phyloP scores from a whole-genome alignment of 495 filamentous ascomycete species.

The Endocarpon pusillum region DNA sequence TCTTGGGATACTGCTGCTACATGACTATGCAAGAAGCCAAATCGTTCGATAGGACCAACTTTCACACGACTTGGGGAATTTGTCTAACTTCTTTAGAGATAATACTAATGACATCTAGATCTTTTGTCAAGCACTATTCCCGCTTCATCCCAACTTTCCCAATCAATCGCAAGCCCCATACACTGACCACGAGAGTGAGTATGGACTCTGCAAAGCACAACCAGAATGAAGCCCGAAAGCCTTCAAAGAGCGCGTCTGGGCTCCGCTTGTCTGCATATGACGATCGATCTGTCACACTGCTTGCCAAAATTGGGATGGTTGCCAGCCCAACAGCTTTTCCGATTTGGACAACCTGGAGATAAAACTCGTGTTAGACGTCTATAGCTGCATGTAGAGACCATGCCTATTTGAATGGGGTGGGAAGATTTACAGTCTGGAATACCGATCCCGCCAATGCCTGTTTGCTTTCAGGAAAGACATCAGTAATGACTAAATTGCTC shows the following conservation, averaged over 20 bases:
- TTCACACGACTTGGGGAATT: no score
- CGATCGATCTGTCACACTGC: constrained; percentile 16
- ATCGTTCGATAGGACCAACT: no score
- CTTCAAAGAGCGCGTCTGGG: constrained; percentile 24
- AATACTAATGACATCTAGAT: no score
- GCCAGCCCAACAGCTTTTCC: constrained; percentile 37
- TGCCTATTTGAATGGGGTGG: no score
- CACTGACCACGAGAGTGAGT: constrained; percentile 5
- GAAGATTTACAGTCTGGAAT: no score
- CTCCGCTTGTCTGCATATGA: neutral
- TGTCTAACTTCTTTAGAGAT: no score
- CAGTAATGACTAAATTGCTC: constrained; percentile 33
- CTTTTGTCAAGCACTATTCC: no score
- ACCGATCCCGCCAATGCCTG: constrained; percentile 37
- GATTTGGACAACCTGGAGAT: constrained; percentile 33
- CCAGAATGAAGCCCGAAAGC: constrained; percentile 38
- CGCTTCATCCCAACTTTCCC: constrained; percentile 32
- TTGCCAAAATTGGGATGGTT: constrained; percentile 30
- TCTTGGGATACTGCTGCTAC: no score
- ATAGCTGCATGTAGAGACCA: no score
- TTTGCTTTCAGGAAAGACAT: constrained; percentile 11
- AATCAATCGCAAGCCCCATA: constrained; percentile 15
- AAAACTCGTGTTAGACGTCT: no score
- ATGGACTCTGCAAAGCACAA: constrained; percentile 21
- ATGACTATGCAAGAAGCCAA: no score